Evolutionary conservation across 768 basidiomycete species (phyloP), one percentile per base, ranked within the genome.

Genomic region (Tricholoma bakamatsutake): DNA sequence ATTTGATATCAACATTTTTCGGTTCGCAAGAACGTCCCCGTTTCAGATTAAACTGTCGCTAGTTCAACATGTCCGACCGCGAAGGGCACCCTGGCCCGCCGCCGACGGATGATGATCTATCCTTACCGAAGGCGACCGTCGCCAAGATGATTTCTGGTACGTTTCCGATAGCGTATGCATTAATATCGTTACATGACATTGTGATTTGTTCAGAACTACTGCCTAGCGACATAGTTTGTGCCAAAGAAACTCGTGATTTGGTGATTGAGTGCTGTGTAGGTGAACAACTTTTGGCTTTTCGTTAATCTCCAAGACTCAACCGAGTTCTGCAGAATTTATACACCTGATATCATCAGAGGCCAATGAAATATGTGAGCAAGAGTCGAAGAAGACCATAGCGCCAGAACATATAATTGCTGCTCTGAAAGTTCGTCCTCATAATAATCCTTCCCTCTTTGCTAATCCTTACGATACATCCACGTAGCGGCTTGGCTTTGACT

Each of bases 241-340:
- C 94, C 24, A 98, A 98, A 73, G 97, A 98, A 65, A 96, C 96
- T 59, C 87, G 93, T 63, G 97, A 98, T 77, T 73, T 98, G 60
- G 88, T 99, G 40, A 94, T 95, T 70, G 94, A 98, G 75, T 98
- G 95, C 65, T 98, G 96, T 83, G 93, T 98, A 83, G 97, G 97
- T 97, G 77, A 87, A 87, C 80, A 76, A 57, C 59, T 34, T 54
- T 54, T 50, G 43, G 27, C 37, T 40, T 28, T n/a, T 62, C 24
- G 28, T 48, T 48, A 17, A 8, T 48, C 28, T 54, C 17, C 18
- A 30, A 43, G 31, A 57, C 49, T 49, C 55, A 58, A 28, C 21
- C 21, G 53, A 37, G 39, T 39, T 40, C 37, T 55, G n/a, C 37
- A 99, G 97, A 99, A 77, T 99, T 98, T 70, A 95, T 99, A 59